phyloP scores from a whole-genome alignment of 2,329 filamentous ascomycete species.

The Xylaria sp. region DNA sequence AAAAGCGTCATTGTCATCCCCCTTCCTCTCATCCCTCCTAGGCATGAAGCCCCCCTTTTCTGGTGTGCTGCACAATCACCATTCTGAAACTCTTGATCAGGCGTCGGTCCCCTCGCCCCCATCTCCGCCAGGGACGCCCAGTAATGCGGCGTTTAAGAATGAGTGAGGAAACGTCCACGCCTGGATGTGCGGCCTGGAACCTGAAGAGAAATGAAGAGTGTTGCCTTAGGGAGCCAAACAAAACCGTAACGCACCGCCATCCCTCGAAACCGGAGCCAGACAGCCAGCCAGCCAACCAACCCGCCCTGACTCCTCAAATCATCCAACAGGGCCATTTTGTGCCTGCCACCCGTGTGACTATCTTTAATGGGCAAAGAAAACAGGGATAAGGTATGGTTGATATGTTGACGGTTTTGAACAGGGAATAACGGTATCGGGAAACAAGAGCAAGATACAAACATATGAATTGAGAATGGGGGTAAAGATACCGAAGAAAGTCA shows the following conservation, averaged over 20 bases:
- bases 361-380: conserved; percentile 34
- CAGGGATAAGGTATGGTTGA: conserved; percentile 22
- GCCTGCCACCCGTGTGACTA: conserved; percentile 39
- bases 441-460: conserved; percentile 34
- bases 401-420: conserved; percentile 29
- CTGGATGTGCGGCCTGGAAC: conserved; percentile 13
- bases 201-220: conserved; percentile 28
- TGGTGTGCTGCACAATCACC: conserved; percentile 19
- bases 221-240: conserved; percentile 33
- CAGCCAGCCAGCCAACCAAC: conserved; percentile 41
- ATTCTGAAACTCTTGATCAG: conserved; percentile 4
- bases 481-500: conserved; percentile 29
- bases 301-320: conserved; percentile 41
- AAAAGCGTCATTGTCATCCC: conserved; percentile 5
- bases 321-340: conserved; percentile 34
- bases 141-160: conserved; percentile 1
- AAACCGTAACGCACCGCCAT: conserved; percentile 41
- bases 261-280: conserved; percentile 39
- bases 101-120: conserved; percentile 8
- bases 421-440: conserved; percentile 28
- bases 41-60: conserved; percentile 8
- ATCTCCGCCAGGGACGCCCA: neutral
- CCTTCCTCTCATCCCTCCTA: neutral
- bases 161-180: conserved; percentile 18
- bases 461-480: conserved; percentile 35